Percentiles rank a stretch among this genome's conserved stretches.
phyloP scores from a whole-genome alignment of 768 basidiomycete genomes.

The Chiua virens region DNA sequence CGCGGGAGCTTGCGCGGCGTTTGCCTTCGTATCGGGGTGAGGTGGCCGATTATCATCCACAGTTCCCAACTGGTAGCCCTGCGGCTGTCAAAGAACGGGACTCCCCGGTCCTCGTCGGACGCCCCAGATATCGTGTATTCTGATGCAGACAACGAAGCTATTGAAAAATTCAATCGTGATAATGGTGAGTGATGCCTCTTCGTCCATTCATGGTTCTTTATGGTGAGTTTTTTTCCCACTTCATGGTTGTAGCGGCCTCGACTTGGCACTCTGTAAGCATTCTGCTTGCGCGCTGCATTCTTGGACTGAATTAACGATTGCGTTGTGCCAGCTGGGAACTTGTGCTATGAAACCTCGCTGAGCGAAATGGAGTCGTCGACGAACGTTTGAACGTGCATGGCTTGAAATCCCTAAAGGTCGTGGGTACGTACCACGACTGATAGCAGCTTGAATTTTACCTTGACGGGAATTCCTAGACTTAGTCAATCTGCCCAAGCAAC shows the following conservation, averaged over 20 bases:
- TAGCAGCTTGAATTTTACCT: too few species aligned
- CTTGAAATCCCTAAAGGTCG: constrained; percentile 13
- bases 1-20: constrained; percentile 52
- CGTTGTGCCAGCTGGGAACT: constrained; percentile 50
- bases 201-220: too few species aligned
- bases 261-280: not conserved
- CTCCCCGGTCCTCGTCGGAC: constrained; percentile 18
- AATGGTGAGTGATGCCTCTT: not conserved
- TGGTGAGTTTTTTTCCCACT: not conserved
- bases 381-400: constrained; percentile 13
- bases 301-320: not conserved
- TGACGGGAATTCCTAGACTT: constrained; percentile 21
- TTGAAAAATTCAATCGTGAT: constrained; percentile 25
- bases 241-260: not conserved
- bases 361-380: constrained; percentile 10
- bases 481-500: constrained; percentile 26
- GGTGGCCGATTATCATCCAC: constrained; percentile 12
- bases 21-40: constrained; percentile 35
- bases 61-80: constrained; percentile 27
- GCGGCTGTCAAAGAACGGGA: constrained; percentile 22
- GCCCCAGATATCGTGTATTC: constrained; percentile 33
- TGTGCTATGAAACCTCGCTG: constrained; percentile 60
- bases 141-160: constrained; percentile 31
- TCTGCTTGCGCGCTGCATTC: not conserved
- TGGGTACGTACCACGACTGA: constrained; percentile 2